These are phyloP conservation scores for Polyporus tsugae DNA, from an alignment of 1,284 basidiomycete species.

Conservation along the genomic window DNA sequence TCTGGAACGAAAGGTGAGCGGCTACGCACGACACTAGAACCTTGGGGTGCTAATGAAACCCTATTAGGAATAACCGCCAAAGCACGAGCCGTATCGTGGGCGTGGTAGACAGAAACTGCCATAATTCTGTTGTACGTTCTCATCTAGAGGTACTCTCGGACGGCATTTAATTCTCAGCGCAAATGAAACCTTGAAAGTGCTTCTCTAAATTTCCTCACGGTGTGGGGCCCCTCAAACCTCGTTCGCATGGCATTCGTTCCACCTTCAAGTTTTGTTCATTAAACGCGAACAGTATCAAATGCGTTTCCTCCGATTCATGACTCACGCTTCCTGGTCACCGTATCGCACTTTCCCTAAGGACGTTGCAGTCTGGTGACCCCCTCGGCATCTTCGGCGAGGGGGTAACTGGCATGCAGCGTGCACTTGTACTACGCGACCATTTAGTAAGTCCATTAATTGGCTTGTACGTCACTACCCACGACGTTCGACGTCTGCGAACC, in stretches of 20 bases:
- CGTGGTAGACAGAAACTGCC: neutral
- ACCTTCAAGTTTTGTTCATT: slow-evolving; percentile 7
- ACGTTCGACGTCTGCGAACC: neutral
- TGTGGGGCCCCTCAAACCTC: slow-evolving; percentile 27
- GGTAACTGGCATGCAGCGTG: neutral
- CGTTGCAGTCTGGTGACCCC: slow-evolving; percentile 3
- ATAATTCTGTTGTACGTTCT: slow-evolving; percentile 4
- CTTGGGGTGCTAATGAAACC: neutral
- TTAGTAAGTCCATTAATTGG: neutral
- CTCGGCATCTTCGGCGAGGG: neutral
- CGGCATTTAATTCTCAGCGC: slow-evolving; percentile 23
- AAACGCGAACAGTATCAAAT: neutral
- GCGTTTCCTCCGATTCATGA: neutral
- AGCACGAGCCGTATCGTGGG: neutral
- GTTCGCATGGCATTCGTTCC: slow-evolving; percentile 21
- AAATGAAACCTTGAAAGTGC: slow-evolving; percentile 32
- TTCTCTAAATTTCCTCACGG: slow-evolving; percentile 21
- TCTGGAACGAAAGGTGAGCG: neutral
- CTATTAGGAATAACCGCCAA: neutral
- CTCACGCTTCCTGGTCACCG: neutral
- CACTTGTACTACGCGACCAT: neutral
- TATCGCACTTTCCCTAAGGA: neutral
- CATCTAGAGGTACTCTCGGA: slow-evolving; percentile 12
- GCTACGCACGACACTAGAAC: slow-evolving; percentile 14
- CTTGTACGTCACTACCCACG: neutral